Conservation (phyloP, 176 grass and related monocot genomes). For the Typha latifolia region DNA sequence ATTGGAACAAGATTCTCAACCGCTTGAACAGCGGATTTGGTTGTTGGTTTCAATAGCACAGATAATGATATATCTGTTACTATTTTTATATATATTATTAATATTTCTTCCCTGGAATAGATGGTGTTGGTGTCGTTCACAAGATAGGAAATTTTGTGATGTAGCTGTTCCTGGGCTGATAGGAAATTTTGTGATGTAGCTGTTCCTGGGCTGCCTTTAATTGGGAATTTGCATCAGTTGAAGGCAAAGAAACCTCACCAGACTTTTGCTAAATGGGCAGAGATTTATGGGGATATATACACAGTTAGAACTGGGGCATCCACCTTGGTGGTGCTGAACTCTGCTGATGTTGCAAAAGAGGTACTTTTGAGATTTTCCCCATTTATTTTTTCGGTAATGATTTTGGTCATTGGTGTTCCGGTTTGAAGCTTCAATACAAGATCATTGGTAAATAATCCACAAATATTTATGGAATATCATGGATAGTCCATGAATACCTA, state of each 20-base stretch:
- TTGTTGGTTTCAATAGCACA: too few species aligned
- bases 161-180: too few species aligned
- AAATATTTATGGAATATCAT: too few species aligned
- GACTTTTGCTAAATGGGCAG: slow-evolving; percentile 69
- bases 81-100: too few species aligned
- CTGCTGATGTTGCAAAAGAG: slow-evolving; percentile 71
- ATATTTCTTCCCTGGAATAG: not conserved
- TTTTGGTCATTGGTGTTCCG: not conserved
- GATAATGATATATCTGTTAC: too few species aligned
- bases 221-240: slow-evolving; percentile 75
- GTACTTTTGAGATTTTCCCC: slow-evolving; percentile 1
- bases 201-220: slow-evolving; percentile 70
- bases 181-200: slow-evolving; percentile 36
- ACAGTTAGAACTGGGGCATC: slow-evolving; percentile 53
- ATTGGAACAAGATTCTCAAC: too few species aligned
- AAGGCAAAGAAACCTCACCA: slow-evolving; percentile 86
- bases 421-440: too few species aligned
- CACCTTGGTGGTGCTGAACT: slow-evolving; percentile 71
- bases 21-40: too few species aligned
- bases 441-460: too few species aligned
- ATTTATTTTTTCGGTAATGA: not conserved
- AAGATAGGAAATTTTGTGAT: too few species aligned
- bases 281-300: slow-evolving; percentile 76
- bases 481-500: too few species aligned
- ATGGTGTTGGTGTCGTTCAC: not conserved